Evolutionary conservation across 78 protist genomes (phyloP).

Genomic region (Corallochytrium limacisporum): DNA sequence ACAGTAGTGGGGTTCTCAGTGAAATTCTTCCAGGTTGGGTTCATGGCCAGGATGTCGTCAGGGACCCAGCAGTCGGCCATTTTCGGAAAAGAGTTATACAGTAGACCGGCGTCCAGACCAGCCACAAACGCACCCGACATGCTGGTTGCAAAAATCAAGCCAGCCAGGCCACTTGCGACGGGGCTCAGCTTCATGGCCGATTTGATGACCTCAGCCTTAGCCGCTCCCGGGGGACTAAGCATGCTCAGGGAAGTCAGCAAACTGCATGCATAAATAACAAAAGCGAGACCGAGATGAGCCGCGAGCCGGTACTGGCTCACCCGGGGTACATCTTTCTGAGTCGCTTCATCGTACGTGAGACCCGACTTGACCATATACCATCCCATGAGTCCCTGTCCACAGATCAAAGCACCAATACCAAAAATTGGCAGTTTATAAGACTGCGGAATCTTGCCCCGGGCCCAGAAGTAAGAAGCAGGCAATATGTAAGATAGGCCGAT

Average conservation of each 20-base stretch:
- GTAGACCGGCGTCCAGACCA: constrained; percentile 82
- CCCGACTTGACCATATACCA: constrained; percentile 91
- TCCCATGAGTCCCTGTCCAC: constrained; percentile 68
- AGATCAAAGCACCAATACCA: not conserved
- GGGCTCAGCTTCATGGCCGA: not conserved
- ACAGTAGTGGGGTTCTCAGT: constrained; percentile 59
- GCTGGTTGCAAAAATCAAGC: constrained; percentile 25
- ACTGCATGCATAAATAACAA: constrained; percentile 41
- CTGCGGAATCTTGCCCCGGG: constrained; percentile 18
- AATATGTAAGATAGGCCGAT: constrained; percentile 63
- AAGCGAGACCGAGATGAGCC: constrained; percentile 66
- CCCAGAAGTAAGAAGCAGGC: constrained; percentile 46
- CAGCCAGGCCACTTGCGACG: constrained; percentile 1
- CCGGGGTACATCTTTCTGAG: constrained; percentile 7
- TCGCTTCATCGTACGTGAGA: constrained; percentile 30
- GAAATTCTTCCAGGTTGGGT: constrained; percentile 42
- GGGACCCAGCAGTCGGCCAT: constrained; percentile 66
- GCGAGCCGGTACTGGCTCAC: constrained; percentile 79
- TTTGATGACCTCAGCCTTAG: no score
- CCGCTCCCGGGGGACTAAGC: no score
- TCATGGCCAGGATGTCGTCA: constrained; percentile 27
- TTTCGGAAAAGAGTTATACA: constrained; percentile 69
- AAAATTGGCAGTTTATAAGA: not conserved
- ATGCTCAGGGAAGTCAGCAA: constrained; percentile 24
- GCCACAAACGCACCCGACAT: constrained; percentile 80